Base-by-base conservation (phyloP, 169 alveolate species). In the Plasmodium cynomolgi region DNA sequence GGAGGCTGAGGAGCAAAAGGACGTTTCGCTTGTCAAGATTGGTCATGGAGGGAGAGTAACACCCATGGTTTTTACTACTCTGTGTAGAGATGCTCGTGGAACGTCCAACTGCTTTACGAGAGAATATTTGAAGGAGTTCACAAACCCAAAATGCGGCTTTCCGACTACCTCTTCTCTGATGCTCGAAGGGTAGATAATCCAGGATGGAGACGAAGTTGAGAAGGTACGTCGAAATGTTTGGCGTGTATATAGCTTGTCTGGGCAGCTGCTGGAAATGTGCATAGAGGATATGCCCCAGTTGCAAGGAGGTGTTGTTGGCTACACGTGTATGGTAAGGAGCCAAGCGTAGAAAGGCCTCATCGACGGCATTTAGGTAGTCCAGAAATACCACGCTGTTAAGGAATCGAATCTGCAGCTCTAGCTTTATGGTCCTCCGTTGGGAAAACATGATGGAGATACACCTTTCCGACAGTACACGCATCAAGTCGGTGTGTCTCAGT, bases 181-280 rank as follows among this genome's bases (percentile, higher is more conserved):
- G 29, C 3, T 84, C 33, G 2, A 31, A 17, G 33, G 54, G 56
- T 20, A 84, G 11, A 44, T 68, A 72, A 3, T 84, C 84, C 33
- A 71, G 68, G 39, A 84, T 26, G 73, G 75, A 71, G 20, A 75
- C 13, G 34, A 86, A 47, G 81, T 86, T 86, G 29, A 86, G 33
- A 11, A 86, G 37, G 68, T 86, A 86, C 37, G 84, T 54, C 44
- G 93, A 68, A 17, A 86, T 77, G 73, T 86, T 86, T 86, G 93
- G 54, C n/a, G 71, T 26, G 29, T 54, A 23, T 58, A 84, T 15
- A 29, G 71, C 83, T 39, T n/a, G 44, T n/a, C 9, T 50, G 23
- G 86, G 86, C 0, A 86, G 54, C 47, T 75, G 80, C 34, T 75
- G 58, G 44, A 86, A 86, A 26, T 86, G 84, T 6, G 41, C 33